Evolutionary conservation across 805 yeast species (phyloP).

Genomic region (Spathaspora gorwiae): DNA sequence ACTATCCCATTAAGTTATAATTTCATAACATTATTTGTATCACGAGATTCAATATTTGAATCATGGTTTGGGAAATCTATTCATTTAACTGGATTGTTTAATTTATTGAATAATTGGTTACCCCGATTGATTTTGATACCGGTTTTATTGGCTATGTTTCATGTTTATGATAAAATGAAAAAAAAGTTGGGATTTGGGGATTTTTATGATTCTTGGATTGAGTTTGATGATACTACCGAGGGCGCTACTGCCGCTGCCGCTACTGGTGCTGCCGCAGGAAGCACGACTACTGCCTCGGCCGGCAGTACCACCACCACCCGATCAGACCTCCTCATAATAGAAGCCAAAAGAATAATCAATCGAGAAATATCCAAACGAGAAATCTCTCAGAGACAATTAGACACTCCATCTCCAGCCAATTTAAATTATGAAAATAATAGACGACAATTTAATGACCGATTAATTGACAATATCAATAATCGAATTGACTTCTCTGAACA

Average conservation of each 20-base stretch:
- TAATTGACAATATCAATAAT: slow-evolving; percentile 10
- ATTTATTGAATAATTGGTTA: slow-evolving; percentile 64
- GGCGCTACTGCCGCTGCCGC: slow-evolving; percentile 3
- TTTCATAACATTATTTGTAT: slow-evolving; percentile 61
- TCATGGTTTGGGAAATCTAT: slow-evolving; percentile 72
- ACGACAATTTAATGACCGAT: slow-evolving; percentile 18
- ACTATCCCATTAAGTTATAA: slow-evolving; percentile 72
- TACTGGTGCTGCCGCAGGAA: slow-evolving; percentile 20
- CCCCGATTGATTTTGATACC: slow-evolving; percentile 77
- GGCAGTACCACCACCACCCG: slow-evolving; percentile 19
- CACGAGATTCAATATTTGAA: slow-evolving; percentile 55
- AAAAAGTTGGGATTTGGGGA: slow-evolving; percentile 33
- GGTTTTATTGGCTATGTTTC: slow-evolving; percentile 55
- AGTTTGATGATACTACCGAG: slow-evolving; percentile 28
- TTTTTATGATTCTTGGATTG: slow-evolving; percentile 36
- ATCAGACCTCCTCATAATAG: slow-evolving; percentile 34
- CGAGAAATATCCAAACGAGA: slow-evolving; percentile 29
- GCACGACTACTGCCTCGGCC: no score
- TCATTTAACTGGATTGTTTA: slow-evolving; percentile 70
- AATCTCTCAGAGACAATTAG: slow-evolving; percentile 21
- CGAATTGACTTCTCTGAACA: slow-evolving; percentile 19
- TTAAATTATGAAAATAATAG: slow-evolving; percentile 26
- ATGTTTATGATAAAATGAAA: slow-evolving; percentile 62
- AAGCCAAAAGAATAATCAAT: slow-evolving; percentile 37
- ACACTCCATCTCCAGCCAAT: slow-evolving; percentile 19